A percentile compares a stretch with the other conserved stretches of the same genome.
Evolutionary conservation across 2,329 filamentous ascomycete genomes (phyloP).

Genomic region (Rhinocladiella similis): DNA sequence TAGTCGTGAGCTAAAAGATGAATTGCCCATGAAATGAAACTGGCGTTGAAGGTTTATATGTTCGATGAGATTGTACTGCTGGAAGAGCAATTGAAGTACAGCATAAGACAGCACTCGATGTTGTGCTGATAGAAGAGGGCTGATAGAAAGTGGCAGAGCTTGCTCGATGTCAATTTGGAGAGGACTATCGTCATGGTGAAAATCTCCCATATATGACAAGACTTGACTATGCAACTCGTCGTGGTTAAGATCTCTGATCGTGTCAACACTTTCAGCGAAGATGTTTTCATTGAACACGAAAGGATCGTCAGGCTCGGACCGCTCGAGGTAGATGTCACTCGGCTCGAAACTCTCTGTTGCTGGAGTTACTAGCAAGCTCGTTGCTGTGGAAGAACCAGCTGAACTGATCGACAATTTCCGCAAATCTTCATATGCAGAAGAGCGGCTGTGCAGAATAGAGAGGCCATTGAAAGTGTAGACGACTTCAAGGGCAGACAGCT

Average conservation of each 20-base stretch:
- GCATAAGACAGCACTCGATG: constrained; percentile 74
- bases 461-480: constrained; percentile 10
- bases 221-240: constrained; percentile 14
- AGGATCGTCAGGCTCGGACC: background rate
- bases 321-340: background rate
- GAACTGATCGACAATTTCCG: constrained; percentile 9
- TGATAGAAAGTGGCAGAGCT: constrained; percentile 66
- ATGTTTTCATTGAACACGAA: constrained; percentile 13
- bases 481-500: constrained; percentile 6
- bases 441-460: constrained; percentile 8
- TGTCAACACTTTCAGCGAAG: background rate
- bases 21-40: constrained; percentile 83
- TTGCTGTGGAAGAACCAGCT: background rate
- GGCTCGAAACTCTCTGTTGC: constrained; percentile 4
- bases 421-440: constrained; percentile 15
- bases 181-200: constrained; percentile 6
- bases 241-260: background rate
- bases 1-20: constrained; percentile 76
- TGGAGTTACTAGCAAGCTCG: constrained; percentile 1
- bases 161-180: constrained; percentile 17
- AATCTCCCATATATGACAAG: constrained; percentile 5
- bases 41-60: constrained; percentile 75
- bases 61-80: constrained; percentile 66
- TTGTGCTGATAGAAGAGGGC: constrained; percentile 71
- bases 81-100: constrained; percentile 75